phyloP scores from a whole-genome alignment of 805 yeast genomes.

The Myxozyma lipomycoides region DNA sequence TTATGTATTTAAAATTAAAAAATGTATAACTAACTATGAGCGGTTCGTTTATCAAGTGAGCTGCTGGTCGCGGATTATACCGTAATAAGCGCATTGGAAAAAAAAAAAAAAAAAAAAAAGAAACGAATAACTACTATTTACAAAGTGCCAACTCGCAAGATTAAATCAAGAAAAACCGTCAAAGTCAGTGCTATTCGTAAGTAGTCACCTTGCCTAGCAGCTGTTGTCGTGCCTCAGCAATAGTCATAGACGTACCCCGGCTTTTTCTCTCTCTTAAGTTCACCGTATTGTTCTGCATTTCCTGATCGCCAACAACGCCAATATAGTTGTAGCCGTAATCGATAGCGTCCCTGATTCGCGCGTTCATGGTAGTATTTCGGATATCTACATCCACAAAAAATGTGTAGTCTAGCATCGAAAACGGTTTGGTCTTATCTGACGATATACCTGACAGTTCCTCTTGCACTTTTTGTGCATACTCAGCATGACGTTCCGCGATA shows the following conservation, averaged over 20 bases:
- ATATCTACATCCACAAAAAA: conserved; percentile 74
- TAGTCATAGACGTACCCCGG: background rate
- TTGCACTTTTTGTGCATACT: conserved; percentile 51
- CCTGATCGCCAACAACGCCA: conserved; percentile 84
- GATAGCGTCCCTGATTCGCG: conserved; percentile 74
- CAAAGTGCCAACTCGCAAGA: no score
- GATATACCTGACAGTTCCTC: conserved; percentile 38
- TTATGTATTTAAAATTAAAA: no score
- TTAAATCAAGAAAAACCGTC: background rate
- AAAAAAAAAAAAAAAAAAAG: no score
- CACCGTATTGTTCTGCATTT: conserved; percentile 53
- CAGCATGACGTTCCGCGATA: conserved; percentile 54
- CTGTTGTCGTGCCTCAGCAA: background rate
- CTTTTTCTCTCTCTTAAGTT: conserved; percentile 27
- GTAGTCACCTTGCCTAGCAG: background rate
- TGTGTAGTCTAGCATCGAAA: conserved; percentile 50
- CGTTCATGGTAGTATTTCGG: conserved; percentile 74
- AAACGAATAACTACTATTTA: no score
- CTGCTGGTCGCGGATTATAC: no score
- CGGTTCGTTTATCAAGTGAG: no score
- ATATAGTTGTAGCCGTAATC: conserved; percentile 71
- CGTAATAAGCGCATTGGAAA: no score
- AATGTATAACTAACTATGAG: no score
- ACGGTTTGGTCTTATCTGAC: conserved; percentile 33
- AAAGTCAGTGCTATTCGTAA: background rate